Base-by-base conservation (phyloP, 228 moss, liverwort and hornwort species). In the Sphagnum fallax region DNA sequence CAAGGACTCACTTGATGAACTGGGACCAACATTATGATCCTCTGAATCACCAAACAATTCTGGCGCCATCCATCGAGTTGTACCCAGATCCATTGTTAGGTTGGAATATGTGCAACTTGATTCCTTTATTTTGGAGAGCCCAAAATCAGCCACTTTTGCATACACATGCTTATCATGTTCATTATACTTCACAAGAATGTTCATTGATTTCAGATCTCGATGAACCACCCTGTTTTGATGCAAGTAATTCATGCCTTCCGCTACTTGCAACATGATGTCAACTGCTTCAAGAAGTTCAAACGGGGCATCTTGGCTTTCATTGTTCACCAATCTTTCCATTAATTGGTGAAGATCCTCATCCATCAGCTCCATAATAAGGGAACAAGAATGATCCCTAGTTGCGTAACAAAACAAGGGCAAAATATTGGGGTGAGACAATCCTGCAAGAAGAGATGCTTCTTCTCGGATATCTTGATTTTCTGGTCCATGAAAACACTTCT, bases 101-200 rank as follows among this genome's bases (percentile, higher is more conserved):
- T 77, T 64, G 6, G 77, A 74, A 52, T 74, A 68, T 0, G 2
- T 9, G 0, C 67, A 73, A 0, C 67, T 7, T 12, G 70, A 70
- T 18, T 14, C 10, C 67, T 77, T 81, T 0, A 47, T 49, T 48
- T 68, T 77, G 0, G 77, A 61, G 0, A 74, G 1, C 1, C 81
- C 77, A 49, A 81, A 81, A 62, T 77, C 74, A 0, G 62, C 66
- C 62, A 81, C 4, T 71, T 81, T 81, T 0, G 71, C 77, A 49
- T 67, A 16, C 32, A 74, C 74, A 0, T 51, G 73, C 4, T 62
- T 70, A 32, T 74, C 70, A 32, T 11, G 51, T 18, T 65, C 65
- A 18, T 13, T 49, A 4, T 18, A 65, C 48, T 61, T 73, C 16
- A 73, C 66, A 51, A 67, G 51, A 67, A 73, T 61, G 66, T 73